Evolutionary conservation across 495 filamentous ascomycete species (phyloP).

Genomic region (Penicillium simplicissimum): DNA sequence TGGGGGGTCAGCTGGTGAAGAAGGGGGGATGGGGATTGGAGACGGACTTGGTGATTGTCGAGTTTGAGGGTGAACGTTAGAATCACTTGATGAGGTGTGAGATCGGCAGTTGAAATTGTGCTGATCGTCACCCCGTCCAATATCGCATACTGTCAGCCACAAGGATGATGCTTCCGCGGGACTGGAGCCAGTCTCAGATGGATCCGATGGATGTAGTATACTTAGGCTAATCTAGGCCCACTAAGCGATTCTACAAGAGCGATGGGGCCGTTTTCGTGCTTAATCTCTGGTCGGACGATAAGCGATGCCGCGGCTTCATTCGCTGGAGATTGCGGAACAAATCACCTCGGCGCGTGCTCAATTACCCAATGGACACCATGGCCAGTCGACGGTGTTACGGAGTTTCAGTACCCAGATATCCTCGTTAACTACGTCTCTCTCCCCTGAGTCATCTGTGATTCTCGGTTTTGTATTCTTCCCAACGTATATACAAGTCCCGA

Average conservation of each 20-base stretch:
- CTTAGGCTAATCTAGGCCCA: neutral
- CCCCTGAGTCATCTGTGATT: neutral
- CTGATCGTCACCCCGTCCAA: neutral
- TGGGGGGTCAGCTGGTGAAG: constrained; percentile 11
- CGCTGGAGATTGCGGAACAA: neutral
- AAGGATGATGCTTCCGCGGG: neutral
- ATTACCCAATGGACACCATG: neutral
- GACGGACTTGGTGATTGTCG: constrained; percentile 20
- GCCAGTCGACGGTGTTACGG: neutral
- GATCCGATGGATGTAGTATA: neutral
- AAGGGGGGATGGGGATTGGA: constrained; percentile 14
- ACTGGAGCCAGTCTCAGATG: neutral
- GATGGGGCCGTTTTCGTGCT: constrained; percentile 2
- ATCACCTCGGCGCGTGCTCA: constrained; percentile 2
- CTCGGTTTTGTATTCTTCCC: neutral
- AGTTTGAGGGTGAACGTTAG: constrained; percentile 6
- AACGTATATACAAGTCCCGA: neutral
- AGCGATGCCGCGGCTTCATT: neutral
- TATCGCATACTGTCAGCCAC: neutral
- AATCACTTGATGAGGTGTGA: neutral
- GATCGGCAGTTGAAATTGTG: neutral
- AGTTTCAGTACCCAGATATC: neutral
- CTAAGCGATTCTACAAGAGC: neutral
- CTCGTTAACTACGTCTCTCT: neutral
- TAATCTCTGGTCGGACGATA: neutral